phyloP scores from a whole-genome alignment of 2,329 filamentous ascomycete genomes.

The Aspergillus persii region DNA sequence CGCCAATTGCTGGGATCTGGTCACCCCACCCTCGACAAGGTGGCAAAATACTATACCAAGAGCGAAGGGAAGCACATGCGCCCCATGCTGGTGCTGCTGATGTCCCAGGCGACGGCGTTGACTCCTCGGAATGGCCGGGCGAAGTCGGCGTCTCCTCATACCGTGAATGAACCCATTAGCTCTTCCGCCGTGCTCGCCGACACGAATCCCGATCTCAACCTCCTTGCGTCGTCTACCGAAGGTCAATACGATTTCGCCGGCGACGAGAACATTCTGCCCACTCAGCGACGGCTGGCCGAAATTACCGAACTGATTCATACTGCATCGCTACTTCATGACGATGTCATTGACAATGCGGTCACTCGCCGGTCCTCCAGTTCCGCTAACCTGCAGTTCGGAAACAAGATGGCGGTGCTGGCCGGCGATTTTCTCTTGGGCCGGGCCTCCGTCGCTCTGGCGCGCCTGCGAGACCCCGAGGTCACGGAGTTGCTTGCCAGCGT shows the following conservation, averaged over 20 bases:
- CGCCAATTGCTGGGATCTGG: constrained; percentile 88
- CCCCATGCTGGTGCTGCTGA: constrained; percentile 89
- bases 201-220: constrained; percentile 68
- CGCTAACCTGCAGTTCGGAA: constrained; percentile 93
- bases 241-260: constrained; percentile 39
- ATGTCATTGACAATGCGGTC: constrained; percentile 92
- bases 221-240: constrained; percentile 50
- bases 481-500: constrained; percentile 92
- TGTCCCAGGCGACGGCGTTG: constrained; percentile 90
- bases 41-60: constrained; percentile 97
- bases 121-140: constrained; percentile 60
- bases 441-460: constrained; percentile 87
- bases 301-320: constrained; percentile 98
- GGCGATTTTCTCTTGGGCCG: constrained; percentile 95
- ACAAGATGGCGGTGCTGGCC: constrained; percentile 97
- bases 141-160: constrained; percentile 25
- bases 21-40: constrained; percentile 89
- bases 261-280: constrained; percentile 72
- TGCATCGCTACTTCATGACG: constrained; percentile 92
- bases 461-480: constrained; percentile 88
- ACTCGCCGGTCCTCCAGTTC: constrained; percentile 80
- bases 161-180: constrained; percentile 62
- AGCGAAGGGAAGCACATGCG: constrained; percentile 96
- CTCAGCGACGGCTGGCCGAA: constrained; percentile 87
- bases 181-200: constrained; percentile 68